Conservation (phyloP, 129 eudicot genomes). For the Flaveria robusta region DNA sequence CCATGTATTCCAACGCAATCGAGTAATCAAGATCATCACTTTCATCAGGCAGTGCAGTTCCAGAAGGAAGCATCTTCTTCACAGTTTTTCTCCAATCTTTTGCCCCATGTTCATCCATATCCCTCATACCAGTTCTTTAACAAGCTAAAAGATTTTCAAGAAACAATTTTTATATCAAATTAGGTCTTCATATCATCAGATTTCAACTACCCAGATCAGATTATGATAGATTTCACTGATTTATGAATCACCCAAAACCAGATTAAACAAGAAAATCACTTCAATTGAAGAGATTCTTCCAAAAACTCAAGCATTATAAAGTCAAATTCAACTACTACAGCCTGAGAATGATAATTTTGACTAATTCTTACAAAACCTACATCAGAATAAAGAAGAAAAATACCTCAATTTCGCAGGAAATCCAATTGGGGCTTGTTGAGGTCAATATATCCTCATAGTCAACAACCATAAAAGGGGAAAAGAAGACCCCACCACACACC, state of each 20-base stretch:
- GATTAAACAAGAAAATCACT: constrained; percentile 27
- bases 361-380: not conserved
- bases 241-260: constrained; percentile 14
- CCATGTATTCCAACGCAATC: constrained; percentile 78
- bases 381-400: constrained; percentile 29
- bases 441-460: constrained; percentile 35
- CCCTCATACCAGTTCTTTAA: constrained; percentile 23
- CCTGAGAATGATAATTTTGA: constrained; percentile 3
- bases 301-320: constrained; percentile 1
- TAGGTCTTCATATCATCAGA: constrained; percentile 21
- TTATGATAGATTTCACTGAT: constrained; percentile 4
- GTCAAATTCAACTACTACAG: constrained; percentile 8
- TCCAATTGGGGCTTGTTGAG: constrained; percentile 25
- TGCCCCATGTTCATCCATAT: constrained; percentile 52
- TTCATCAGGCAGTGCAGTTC: constrained; percentile 68
- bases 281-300: constrained; percentile 7
- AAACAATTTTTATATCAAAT: constrained; percentile 11
- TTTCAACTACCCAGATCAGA: constrained; percentile 27
- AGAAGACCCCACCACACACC: constrained; percentile 40
- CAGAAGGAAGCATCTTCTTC: constrained; percentile 91
- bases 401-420: constrained; percentile 22
- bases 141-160: constrained; percentile 9
- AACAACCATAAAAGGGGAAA: constrained; percentile 35
- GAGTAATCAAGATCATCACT: constrained; percentile 82
- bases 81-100: constrained; percentile 73